phyloP scores from a whole-genome alignment of 441 rosid genomes.

The Adansonia gregorii region DNA sequence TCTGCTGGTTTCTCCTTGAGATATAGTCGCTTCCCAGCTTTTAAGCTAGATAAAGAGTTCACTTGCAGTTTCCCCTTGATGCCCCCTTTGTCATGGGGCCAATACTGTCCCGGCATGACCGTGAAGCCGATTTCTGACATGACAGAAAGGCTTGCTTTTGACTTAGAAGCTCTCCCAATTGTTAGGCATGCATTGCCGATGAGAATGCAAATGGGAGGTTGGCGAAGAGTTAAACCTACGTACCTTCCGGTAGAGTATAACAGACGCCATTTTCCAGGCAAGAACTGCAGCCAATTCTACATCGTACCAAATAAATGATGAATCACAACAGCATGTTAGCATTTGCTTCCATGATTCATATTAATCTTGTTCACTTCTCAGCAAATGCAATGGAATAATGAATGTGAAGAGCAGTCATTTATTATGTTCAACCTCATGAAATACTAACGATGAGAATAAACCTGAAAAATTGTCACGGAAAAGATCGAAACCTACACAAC shows the following conservation, averaged over 20 bases:
- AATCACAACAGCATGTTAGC: neutral
- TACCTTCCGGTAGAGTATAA: conserved; percentile 86
- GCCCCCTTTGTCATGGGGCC: conserved; percentile 85
- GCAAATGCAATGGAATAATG: neutral
- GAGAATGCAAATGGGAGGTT: conserved; percentile 69
- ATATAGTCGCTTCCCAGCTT: conserved; percentile 72
- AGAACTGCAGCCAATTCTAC: conserved; percentile 83
- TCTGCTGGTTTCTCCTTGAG: conserved; percentile 60
- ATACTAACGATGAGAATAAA: neutral
- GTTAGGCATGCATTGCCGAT: conserved; percentile 69
- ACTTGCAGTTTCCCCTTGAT: conserved; percentile 61
- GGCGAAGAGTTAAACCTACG: conserved; percentile 83
- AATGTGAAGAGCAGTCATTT: neutral
- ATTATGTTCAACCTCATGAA: no score
- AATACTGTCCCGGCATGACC: conserved; percentile 55
- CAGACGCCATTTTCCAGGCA: conserved; percentile 91
- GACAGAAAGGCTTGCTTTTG: conserved; percentile 46
- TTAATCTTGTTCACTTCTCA: neutral
- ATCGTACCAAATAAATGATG: conserved; percentile 17
- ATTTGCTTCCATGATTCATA: neutral
- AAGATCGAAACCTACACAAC: neutral
- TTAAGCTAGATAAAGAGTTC: conserved; percentile 55
- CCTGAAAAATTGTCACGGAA: neutral
- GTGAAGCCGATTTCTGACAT: conserved; percentile 66
- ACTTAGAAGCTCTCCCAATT: conserved; percentile 47